Base-by-base conservation (phyloP, 306 rosid species). In the Castanospermum australe region DNA sequence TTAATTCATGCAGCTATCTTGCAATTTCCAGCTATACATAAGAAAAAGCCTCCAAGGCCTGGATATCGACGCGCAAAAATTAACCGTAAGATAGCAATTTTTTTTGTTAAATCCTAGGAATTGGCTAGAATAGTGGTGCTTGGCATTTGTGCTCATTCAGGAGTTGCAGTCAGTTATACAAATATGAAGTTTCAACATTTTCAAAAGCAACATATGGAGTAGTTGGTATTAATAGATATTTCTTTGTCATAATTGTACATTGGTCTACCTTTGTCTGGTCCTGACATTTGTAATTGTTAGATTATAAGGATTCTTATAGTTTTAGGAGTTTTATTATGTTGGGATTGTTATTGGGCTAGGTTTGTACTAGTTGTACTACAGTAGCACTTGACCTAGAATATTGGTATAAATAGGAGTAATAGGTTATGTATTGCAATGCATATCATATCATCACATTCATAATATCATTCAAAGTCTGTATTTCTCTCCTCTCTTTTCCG, bases 61-160 rank as follows among this genome's bases (percentile, higher is more conserved):
- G 96, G 98, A 73, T 92, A 87, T 78, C 96, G 84, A 35, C 99
- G 99, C 45, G 89, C 90, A 71, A 89, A 91, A 88, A 82, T 91
- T 61, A 88, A 88, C 73, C 92, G 99, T 95, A 90, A 88, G 97
- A 74, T 69, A 10, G 14, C 35, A 75, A 4, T 65, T 52, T 24
- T 77, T 71, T 77, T 71, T 48, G 18, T 71, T 64, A 13, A 71
- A 77, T 71, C 51, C 61, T 42, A 24, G 48, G 32, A 60, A 74
- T 68, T 76, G 54, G 15, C 18, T 75, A 42, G 50, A 36, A 25
- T 13, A 67, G 48, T 67, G 50, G 50, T 73, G 57, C 71, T 68
- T 68, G 15, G 61, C 22, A 71, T 77, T 33, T 71, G 56, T 42
- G 38, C 42, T 69, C 47, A 28, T 82, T 77, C 61, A 69, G 38